phyloP scores from a whole-genome alignment of 1,284 basidiomycete species.

The Tylopilus sp. region DNA sequence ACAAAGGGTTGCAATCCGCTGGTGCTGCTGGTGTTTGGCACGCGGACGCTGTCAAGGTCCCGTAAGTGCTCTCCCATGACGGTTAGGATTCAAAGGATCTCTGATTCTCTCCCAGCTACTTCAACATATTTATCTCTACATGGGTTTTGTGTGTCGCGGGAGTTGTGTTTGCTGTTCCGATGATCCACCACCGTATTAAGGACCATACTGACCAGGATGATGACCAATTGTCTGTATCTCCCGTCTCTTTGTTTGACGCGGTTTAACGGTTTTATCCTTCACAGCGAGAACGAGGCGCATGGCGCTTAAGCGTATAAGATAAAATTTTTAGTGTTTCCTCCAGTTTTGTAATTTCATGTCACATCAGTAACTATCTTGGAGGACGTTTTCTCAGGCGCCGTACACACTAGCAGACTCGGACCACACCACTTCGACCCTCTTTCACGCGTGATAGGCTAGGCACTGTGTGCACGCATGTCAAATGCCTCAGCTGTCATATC shows the following conservation, averaged over 20 bases:
- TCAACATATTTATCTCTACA: slow-evolving; percentile 39
- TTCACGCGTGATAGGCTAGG: neutral
- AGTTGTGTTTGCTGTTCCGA: slow-evolving; percentile 36
- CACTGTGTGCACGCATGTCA: neutral
- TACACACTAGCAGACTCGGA: neutral
- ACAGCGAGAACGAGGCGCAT: slow-evolving; percentile 16
- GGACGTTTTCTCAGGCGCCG: neutral
- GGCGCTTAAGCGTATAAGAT: slow-evolving; percentile 1
- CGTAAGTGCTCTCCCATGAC: slow-evolving; percentile 19
- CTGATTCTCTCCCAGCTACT: slow-evolving; percentile 27
- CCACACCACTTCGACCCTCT: neutral
- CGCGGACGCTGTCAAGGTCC: slow-evolving; percentile 21
- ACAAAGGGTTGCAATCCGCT: slow-evolving; percentile 33
- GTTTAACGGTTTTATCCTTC: slow-evolving; percentile 5
- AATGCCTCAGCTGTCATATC: neutral
- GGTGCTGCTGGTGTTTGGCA: slow-evolving; percentile 33
- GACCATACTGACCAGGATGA: slow-evolving; percentile 35
- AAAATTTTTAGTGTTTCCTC: neutral
- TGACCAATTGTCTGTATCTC: slow-evolving; percentile 24
- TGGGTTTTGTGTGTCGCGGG: slow-evolving; percentile 37
- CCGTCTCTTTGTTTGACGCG: neutral
- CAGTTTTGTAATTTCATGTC: neutral
- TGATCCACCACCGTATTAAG: slow-evolving; percentile 39
- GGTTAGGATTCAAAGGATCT: neutral
- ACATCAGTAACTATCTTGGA: neutral